phyloP scores from a whole-genome alignment of 1,284 basidiomycete species.

The Tylopilus orsonianus region DNA sequence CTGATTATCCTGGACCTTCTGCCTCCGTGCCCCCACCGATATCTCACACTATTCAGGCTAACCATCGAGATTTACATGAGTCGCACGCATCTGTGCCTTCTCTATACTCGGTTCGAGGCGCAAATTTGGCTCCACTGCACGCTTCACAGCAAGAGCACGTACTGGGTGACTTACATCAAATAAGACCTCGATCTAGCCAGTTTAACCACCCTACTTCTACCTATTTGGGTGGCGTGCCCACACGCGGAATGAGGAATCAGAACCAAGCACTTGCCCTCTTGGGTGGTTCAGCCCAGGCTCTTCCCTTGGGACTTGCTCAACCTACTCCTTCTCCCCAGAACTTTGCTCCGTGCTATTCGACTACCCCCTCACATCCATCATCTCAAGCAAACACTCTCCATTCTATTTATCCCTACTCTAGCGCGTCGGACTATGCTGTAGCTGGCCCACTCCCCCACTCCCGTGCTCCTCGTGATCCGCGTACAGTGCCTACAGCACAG shows the following conservation, averaged over 20 bases:
- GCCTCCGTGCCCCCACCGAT: constrained; percentile 23
- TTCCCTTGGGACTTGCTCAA: constrained; percentile 8
- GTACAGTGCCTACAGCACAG: constrained; percentile 9
- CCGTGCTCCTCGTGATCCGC: constrained; percentile 10
- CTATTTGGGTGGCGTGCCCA: constrained; percentile 28
- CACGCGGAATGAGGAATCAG: constrained; percentile 35
- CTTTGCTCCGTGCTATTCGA: constrained; percentile 17
- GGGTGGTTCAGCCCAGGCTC: constrained; percentile 18
- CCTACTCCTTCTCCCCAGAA: constrained; percentile 16
- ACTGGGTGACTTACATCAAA: constrained; percentile 47
- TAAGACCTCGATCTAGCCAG: constrained; percentile 62
- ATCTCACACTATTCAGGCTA: constrained; percentile 7
- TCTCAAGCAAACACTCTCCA: constrained; percentile 17
- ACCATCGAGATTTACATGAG: constrained; percentile 14
- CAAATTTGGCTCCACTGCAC: constrained; percentile 11
- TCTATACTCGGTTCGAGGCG: constrained; percentile 12
- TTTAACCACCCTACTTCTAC: constrained; percentile 37
- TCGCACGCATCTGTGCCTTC: constrained; percentile 4
- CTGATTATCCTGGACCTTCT: constrained; percentile 15
- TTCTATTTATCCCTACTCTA: constrained; percentile 19
- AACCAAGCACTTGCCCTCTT: constrained; percentile 47
- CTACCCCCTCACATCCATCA: constrained; percentile 14
- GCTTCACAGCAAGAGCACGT: constrained; percentile 12
- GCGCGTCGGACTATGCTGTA: constrained; percentile 12
- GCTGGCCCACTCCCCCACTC: constrained; percentile 8